These are phyloP conservation scores for Parascedosporium putredinis DNA, from an alignment of 2,329 filamentous ascomycete species.

Conservation along the genomic window DNA sequence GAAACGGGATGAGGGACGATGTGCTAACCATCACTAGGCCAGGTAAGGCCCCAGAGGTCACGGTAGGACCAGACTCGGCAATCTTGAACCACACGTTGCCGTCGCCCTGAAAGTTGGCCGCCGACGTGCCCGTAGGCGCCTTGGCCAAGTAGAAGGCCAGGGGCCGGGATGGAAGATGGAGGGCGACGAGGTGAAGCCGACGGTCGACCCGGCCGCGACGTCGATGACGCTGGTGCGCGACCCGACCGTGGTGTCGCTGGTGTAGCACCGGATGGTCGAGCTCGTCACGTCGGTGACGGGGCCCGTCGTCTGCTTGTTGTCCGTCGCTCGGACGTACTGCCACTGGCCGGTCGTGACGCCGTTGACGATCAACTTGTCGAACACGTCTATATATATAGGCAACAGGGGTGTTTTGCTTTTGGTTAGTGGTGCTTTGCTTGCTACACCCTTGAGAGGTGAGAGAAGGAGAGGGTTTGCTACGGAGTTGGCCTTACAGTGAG, in stretches of 20 bases:
- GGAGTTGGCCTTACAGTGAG: conserved; percentile 2
- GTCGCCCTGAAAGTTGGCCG: conserved; percentile 21
- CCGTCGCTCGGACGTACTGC: conserved; percentile 36
- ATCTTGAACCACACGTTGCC: conserved; percentile 28
- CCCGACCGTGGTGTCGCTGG: conserved; percentile 24
- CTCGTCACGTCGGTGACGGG: conserved; percentile 27
- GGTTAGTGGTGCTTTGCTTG: too few species aligned
- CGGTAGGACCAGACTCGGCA: conserved; percentile 15
- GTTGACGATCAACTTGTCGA: conserved; percentile 32
- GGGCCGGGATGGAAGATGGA: conserved; percentile 25
- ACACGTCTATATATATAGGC: too few species aligned
- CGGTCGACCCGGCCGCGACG: conserved; percentile 25
- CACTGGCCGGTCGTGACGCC: conserved; percentile 32
- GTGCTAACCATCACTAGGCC: conserved; percentile 7
- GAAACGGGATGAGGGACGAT: too few species aligned
- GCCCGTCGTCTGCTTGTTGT: conserved; percentile 30
- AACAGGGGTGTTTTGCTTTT: too few species aligned
- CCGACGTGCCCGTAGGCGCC: conserved; percentile 20
- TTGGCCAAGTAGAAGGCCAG: conserved; percentile 26
- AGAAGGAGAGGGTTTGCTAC: too few species aligned
- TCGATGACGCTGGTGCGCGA: conserved; percentile 23
- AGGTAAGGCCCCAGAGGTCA: conserved; percentile 8
- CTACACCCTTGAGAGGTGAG: too few species aligned
- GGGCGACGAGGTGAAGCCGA: conserved; percentile 28
- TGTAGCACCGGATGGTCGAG: conserved; percentile 27